A percentile compares a stretch with the other conserved stretches of the same genome.
These are phyloP conservation scores for Sporothrix globosa DNA, from an alignment of 2,329 filamentous ascomycete species.

Conservation along the genomic window DNA sequence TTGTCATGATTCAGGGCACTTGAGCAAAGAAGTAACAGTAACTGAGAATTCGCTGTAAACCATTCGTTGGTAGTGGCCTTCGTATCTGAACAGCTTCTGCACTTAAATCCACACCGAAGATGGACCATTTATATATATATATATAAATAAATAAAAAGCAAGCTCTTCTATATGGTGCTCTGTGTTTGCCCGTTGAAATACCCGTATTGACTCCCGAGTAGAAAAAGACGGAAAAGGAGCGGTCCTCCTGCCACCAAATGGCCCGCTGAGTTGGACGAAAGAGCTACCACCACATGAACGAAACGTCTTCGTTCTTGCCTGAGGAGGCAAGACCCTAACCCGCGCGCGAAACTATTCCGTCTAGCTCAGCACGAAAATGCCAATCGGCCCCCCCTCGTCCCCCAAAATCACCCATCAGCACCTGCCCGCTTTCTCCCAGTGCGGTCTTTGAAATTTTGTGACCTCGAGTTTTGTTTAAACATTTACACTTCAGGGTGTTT, in stretches of 20 bases:
- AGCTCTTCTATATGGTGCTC: neutral
- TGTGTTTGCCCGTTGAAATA: neutral
- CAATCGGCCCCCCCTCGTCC: slow-evolving; percentile 1
- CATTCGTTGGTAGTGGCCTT: neutral
- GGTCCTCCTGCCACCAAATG: neutral
- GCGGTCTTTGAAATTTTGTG: neutral
- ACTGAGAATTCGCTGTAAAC: neutral
- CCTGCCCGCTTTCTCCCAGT: slow-evolving; percentile 11
- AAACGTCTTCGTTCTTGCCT: neutral
- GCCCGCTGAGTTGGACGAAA: neutral
- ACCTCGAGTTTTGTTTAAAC: neutral
- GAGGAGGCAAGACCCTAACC: slow-evolving; percentile 29
- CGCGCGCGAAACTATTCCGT: slow-evolving; percentile 19
- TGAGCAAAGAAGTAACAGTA: neutral
- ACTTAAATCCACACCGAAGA: neutral
- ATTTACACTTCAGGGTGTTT: slow-evolving; percentile 12
- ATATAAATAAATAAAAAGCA: neutral
- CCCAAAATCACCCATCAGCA: neutral
- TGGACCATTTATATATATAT: neutral
- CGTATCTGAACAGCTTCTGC: neutral
- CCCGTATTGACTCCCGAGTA: neutral
- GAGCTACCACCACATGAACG: neutral
- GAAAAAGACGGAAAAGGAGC: neutral
- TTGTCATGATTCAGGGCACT: neutral
- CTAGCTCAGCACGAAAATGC: slow-evolving; percentile 34